phyloP scores from a whole-genome alignment of 305 asterid species.

The Fraxinus platypoda region DNA sequence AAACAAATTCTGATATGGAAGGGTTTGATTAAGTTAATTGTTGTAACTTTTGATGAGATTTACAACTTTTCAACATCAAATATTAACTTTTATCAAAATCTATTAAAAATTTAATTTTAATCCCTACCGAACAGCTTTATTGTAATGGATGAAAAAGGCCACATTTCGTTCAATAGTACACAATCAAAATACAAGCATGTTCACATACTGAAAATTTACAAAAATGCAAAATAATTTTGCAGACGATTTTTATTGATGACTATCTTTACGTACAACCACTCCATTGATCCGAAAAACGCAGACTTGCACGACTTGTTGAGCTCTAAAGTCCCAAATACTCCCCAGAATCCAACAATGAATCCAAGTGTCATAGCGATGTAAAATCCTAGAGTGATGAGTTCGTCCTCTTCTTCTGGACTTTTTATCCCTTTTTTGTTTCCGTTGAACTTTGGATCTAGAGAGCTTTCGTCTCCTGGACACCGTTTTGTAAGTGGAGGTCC shows the following conservation, averaged over 20 bases:
- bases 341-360: constrained; percentile 30
- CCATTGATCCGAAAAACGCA: constrained; percentile 8
- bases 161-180: no score
- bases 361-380: constrained; percentile 18
- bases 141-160: not conserved
- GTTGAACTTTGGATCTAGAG: not conserved
- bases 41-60: no score
- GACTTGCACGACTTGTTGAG: constrained; percentile 1
- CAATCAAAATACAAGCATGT: not conserved
- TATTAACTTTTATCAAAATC: no score
- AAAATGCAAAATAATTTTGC: not conserved
- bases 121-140: not conserved
- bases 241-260: not conserved
- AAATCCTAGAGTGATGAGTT: not conserved
- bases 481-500: not conserved
- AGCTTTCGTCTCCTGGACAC: not conserved
- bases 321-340: constrained; percentile 13
- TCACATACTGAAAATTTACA: not conserved
- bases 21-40: no score
- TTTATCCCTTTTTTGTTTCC: not conserved
- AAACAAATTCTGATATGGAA: not conserved
- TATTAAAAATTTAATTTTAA: no score
- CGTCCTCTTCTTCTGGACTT: not conserved
- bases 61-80: no score
- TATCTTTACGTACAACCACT: not conserved